Evolutionary conservation across 257 asterid genomes (phyloP).

Genomic region (Penstemon eatonii): DNA sequence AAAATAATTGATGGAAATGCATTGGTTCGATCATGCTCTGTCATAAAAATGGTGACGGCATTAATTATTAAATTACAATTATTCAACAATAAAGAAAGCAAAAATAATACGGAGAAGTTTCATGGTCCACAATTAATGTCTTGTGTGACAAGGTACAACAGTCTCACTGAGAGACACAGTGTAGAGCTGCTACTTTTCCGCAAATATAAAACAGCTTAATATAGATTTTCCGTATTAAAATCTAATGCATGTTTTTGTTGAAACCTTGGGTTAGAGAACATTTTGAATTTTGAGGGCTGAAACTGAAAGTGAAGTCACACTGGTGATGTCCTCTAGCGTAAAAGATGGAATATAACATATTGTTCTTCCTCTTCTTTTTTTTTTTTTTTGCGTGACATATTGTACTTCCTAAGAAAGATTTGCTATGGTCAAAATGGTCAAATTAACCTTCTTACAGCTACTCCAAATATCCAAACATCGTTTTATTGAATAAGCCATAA

Average conservation of each 20-base stretch:
- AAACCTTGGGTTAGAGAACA: not conserved
- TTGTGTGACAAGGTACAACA: too few relatives aligned
- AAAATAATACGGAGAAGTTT: not conserved
- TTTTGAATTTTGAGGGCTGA: not conserved
- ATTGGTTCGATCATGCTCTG: not conserved
- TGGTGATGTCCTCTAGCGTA: not conserved
- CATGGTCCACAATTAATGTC: not conserved
- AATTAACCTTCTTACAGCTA: not conserved
- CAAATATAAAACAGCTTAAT: too few relatives aligned
- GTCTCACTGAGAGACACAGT: too few relatives aligned
- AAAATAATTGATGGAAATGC: not conserved
- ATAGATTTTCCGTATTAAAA: too few relatives aligned
- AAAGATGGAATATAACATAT: not conserved
- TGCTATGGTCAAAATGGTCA: not conserved
- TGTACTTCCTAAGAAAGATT: too few relatives aligned
- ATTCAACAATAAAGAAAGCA: not conserved
- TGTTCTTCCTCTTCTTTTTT: not conserved
- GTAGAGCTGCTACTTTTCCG: too few relatives aligned
- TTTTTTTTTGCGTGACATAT: too few relatives aligned
- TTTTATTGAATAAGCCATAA: conserved; percentile 18
- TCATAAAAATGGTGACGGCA: conserved; percentile 1
- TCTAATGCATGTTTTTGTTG: too few relatives aligned
- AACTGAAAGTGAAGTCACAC: conserved; percentile 8
- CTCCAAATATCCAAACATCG: conserved; percentile 8
- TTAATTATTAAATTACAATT: not conserved